Base-by-base conservation (phyloP, 1,284 basidiomycete genomes). In the Microbotryum scabiosae region DNA sequence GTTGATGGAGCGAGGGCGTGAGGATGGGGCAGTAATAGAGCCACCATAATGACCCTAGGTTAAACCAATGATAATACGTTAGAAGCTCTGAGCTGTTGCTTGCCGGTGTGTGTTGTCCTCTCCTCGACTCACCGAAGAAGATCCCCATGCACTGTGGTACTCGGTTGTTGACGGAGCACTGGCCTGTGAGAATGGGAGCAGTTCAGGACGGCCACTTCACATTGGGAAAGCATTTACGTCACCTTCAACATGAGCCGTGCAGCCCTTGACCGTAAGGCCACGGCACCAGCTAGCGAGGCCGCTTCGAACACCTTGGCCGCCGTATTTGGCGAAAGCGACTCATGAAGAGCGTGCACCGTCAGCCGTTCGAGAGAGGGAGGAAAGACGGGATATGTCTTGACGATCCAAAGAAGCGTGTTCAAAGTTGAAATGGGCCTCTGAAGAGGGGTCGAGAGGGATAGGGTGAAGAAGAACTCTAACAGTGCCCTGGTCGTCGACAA, bases 321-420 rank as follows among this genome's bases (percentile, higher is more conserved):
- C 21, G 36, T 30, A n/a, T 64, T 64, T 18, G 44, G 3, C 5
- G 46, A n/a, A 20, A 96, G 76, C 18, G 87, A 83, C 32, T 85
- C 82, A 73, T 97, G 93, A 82, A 97, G 87, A 1, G 90, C 89
- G 74, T 97, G 93, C 66, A 87, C 86, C 20, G 93, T 88, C 41
- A 96, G 80, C 9, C 79, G 78, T 64, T 85, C 82, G 23, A 97
- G 78, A 70, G 92, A 85, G 2, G 81, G 75, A 57, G 62, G 36
- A 36, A 59, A 32, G 71, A 91, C 85, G 48, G 84, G 79, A 75
- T 96, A 96, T 56, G 85, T 87, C 64, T 84, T 88, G 4, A 88
- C 82, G 25, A 97, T 79, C 58, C 94, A 81, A 59, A 97, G 78
- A 25, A 97, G 79, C 63, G 91, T 87, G 67, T 87, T 87, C 41